Conservation (phyloP, 2,329 filamentous ascomycete genomes). For the Colletotrichum tamarilloi region DNA sequence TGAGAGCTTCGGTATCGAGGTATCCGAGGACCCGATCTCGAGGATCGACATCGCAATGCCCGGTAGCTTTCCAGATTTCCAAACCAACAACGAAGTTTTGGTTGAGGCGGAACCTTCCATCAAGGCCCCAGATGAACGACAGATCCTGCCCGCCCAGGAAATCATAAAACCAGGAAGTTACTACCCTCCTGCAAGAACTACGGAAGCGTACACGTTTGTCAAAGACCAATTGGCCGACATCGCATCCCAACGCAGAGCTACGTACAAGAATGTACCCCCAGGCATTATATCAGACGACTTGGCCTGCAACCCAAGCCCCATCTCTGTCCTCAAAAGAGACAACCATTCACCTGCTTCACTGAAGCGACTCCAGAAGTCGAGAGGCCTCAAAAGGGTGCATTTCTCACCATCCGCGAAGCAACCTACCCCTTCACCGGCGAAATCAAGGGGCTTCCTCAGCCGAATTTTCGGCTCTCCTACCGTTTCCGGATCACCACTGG, state of each 20-base stretch:
- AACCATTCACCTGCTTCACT: conserved; percentile 16
- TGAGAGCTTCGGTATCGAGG: conserved; percentile 25
- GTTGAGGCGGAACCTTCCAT: neutral
- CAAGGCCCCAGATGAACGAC: neutral
- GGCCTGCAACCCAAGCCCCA: neutral
- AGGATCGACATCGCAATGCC: conserved; percentile 15
- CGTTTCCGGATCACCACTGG: conserved; percentile 1
- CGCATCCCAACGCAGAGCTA: neutral
- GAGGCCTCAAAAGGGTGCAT: conserved; percentile 28
- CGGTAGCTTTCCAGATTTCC: conserved; percentile 25
- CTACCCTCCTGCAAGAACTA: conserved; percentile 9
- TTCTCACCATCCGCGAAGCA: conserved; percentile 17
- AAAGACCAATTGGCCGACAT: conserved; percentile 24
- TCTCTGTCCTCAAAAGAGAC: conserved; percentile 7
- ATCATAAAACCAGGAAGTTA: neutral
- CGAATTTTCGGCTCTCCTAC: conserved; percentile 14
- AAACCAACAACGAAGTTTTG: neutral
- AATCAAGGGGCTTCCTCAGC: conserved; percentile 3
- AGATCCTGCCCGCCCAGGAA: neutral
- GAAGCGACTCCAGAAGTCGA: conserved; percentile 29
- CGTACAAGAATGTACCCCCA: neutral
- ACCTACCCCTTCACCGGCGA: neutral
- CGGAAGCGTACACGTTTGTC: conserved; percentile 26
- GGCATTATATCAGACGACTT: neutral
- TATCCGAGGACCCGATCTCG: neutral